A percentile compares a stretch with the other conserved stretches of the same genome.
These are phyloP conservation scores for Penicillium sp. DNA, from an alignment of 2,329 filamentous ascomycete species.

Conservation along the genomic window DNA sequence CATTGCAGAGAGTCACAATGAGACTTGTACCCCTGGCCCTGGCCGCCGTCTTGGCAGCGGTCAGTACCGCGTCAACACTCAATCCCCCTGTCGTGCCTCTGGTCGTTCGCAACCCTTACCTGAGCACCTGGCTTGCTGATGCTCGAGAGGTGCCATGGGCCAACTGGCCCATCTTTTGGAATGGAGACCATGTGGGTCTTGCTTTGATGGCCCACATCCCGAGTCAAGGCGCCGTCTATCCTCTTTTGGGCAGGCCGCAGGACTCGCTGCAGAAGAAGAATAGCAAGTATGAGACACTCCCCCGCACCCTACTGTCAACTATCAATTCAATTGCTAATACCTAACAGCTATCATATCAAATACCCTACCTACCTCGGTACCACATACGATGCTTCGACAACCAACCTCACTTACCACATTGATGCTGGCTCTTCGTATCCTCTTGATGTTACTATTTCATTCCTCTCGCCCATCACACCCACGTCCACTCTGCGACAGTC, in stretches of 20 bases:
- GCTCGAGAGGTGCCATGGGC: constrained; percentile 76
- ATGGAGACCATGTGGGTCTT: constrained; percentile 68
- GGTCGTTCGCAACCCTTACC: constrained; percentile 74
- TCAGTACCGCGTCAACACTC: constrained; percentile 54
- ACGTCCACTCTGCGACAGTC: constrained; percentile 79
- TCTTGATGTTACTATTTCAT: constrained; percentile 62
- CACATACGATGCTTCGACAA: constrained; percentile 69
- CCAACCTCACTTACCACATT: constrained; percentile 67
- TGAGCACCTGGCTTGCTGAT: constrained; percentile 73
- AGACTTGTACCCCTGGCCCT: constrained; percentile 34
- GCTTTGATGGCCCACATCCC: constrained; percentile 65
- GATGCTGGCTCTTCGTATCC: constrained; percentile 46
- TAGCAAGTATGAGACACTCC: constrained; percentile 37
- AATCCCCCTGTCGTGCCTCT: constrained; percentile 70
- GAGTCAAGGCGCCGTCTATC: constrained; percentile 62
- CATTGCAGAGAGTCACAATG: constrained; percentile 28
- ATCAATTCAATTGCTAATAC: constrained; percentile 8
- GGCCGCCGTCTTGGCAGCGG: constrained; percentile 40
- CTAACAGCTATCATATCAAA: constrained; percentile 56
- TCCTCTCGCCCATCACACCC: constrained; percentile 76
- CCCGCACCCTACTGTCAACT: background rate
- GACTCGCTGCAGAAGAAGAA: constrained; percentile 55
- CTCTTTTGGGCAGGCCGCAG: constrained; percentile 66
- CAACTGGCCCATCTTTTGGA: constrained; percentile 86
- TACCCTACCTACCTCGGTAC: constrained; percentile 62